Base-by-base conservation (phyloP, 768 basidiomycete genomes). In the Daedalea quercina region DNA sequence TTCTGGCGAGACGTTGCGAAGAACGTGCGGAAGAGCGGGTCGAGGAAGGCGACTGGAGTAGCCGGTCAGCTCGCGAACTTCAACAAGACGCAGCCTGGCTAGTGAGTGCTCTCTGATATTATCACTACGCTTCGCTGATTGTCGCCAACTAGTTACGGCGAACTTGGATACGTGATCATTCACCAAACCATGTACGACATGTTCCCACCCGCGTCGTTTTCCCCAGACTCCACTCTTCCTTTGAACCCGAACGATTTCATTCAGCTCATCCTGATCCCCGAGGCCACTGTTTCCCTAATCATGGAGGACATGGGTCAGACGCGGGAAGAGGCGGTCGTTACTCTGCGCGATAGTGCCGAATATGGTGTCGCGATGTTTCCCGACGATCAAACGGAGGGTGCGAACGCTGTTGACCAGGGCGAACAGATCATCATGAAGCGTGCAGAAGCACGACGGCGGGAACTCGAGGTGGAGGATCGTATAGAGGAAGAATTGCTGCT, bases 331-430 rank as follows among this genome's bases (percentile, higher is more conserved):
- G 90, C 88, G 0, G 61, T 86, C 11, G 62, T 68, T 20, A 80
- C 89, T 4, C 66, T 94, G 46, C 76, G 81, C 25, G 84, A 89
- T 44, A 94, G 92, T 54, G 77, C 85, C 0, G 79, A 79, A 33
- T 96, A 92, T 63, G 94, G 94, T 0, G 84, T 85, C 8, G 83
- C 85, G 6, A 87, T 89, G 83, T 94, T 92, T 65, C 88, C 90
- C 0, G 85, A 82, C 40, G 76, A 72, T 26, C 70, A 74, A 9
- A 57, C 65, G n/a, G 65, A 64, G 19, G 63, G 57, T 42, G 63
- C 62, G 23, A 56, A 51, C 44, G 62, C 59, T 40, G 55, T 60
- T 3, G 75, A 69, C 2, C 74, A 70, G 2, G 74, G 70, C 2
- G 75, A 78, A 52, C 65, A 60, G 26, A 74, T 76, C 19, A 70